These are phyloP conservation scores for Scopulariopsis brevicaulis DNA, from an alignment of 2,329 filamentous ascomycete genomes.

Conservation along the genomic window DNA sequence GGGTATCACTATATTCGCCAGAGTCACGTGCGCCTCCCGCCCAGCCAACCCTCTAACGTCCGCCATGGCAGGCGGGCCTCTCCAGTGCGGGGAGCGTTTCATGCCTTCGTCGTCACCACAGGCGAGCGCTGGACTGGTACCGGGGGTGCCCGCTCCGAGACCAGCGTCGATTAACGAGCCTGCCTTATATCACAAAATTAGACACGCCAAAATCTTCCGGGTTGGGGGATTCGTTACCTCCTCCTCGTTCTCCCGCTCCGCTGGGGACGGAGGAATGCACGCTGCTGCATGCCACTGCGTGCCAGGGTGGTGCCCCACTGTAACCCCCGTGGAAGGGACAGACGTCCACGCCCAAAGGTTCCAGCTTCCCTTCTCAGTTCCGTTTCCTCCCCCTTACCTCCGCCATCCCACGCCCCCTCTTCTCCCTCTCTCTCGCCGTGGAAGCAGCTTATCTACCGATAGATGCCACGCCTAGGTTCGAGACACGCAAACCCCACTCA, in stretches of 20 bases:
- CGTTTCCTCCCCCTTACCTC: background rate
- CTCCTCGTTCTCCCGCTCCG: background rate
- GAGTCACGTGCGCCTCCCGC: background rate
- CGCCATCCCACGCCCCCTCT: background rate
- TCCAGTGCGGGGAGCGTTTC: background rate
- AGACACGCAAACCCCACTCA: background rate
- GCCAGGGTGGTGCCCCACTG: background rate
- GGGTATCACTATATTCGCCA: background rate
- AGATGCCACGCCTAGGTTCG: background rate
- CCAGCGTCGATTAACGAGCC: background rate
- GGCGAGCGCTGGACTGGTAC: background rate
- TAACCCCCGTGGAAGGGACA: background rate
- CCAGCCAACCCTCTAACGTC: background rate
- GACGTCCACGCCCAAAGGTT: background rate
- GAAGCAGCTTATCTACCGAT: background rate
- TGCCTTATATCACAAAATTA: constrained; percentile 5
- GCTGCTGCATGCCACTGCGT: background rate
- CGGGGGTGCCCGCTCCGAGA: background rate
- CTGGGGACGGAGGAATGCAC: background rate
- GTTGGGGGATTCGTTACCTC: background rate
- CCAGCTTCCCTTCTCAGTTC: background rate
- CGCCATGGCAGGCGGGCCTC: background rate
- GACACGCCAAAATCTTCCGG: constrained; percentile 1
- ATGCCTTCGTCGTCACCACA: background rate
- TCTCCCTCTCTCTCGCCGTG: background rate